These are phyloP conservation scores for Phytophthora brassicae DNA, from an alignment of 352 stramenopile species.

Conservation along the genomic window DNA sequence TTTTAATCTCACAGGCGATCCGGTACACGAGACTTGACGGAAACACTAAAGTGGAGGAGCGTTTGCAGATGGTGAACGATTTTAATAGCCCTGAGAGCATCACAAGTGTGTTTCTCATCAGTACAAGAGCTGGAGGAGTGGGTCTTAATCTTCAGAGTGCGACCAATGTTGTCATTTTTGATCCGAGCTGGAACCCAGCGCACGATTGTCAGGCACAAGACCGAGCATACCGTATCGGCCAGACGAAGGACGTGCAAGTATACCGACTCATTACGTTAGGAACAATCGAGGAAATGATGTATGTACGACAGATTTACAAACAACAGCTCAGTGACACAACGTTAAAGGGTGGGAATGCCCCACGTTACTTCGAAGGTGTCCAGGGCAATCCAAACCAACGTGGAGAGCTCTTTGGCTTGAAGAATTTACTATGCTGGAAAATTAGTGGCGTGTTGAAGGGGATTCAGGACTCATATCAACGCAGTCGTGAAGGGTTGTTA, in stretches of 20 bases:
- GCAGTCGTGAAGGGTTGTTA: constrained; percentile 51
- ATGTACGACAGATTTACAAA: constrained; percentile 87
- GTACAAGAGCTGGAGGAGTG: constrained; percentile 71
- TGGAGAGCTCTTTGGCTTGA: constrained; percentile 77
- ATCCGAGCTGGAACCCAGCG: constrained; percentile 87
- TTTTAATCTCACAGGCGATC: constrained; percentile 66
- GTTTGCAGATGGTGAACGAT: constrained; percentile 68
- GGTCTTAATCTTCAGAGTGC: constrained; percentile 79
- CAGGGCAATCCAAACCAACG: constrained; percentile 73
- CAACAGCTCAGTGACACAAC: constrained; percentile 84
- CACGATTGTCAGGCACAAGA: constrained; percentile 86
- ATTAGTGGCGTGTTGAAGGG: constrained; percentile 68
- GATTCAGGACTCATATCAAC: constrained; percentile 72
- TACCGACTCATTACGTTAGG: constrained; percentile 83
- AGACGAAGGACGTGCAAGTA: constrained; percentile 85
- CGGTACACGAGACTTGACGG: constrained; percentile 69
- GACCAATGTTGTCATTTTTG: constrained; percentile 87
- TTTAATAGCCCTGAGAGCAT: constrained; percentile 67
- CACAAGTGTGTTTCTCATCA: constrained; percentile 76
- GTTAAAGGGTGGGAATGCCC: constrained; percentile 65
- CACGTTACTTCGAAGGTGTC: constrained; percentile 81
- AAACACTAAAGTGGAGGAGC: constrained; percentile 74
- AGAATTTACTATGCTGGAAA: constrained; percentile 79
- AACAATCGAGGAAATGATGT: constrained; percentile 91
- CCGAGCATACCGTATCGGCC: constrained; percentile 83